Percentiles rank a stretch among this genome's conserved stretches.
Evolutionary conservation across 2,329 filamentous ascomycete genomes (phyloP).

Genomic region (Sporothrix dimorphospora): DNA sequence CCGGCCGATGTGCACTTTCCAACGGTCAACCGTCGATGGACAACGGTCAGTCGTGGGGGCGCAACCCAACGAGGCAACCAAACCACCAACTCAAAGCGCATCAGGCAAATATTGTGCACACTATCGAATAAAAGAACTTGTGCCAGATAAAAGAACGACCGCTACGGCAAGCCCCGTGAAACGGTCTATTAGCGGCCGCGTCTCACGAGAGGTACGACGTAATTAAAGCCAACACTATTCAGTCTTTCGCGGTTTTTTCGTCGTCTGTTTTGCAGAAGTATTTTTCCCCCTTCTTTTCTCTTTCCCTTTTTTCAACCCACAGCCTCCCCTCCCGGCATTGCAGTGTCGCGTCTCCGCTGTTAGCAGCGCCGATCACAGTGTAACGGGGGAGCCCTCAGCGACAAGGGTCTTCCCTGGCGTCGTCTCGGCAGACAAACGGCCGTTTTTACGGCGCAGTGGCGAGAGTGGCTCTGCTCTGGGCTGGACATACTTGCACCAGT

Average conservation of each 20-base stretch:
- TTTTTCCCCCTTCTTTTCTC: too few species aligned
- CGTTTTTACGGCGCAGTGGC: not conserved
- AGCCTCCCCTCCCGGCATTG: not conserved
- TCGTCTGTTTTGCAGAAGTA: too few species aligned
- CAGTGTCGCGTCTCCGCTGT: not conserved
- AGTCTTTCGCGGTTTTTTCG: not conserved
- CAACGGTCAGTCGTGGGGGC: not conserved
- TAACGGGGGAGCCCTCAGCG: not conserved
- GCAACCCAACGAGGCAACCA: too few species aligned
- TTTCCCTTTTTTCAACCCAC: too few species aligned
- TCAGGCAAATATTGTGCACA: not conserved
- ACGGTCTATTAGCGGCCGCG: not conserved
- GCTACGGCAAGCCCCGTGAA: constrained; percentile 10
- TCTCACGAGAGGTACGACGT: not conserved
- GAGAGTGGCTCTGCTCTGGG: too few species aligned
- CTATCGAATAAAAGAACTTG: not conserved
- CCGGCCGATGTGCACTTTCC: not conserved
- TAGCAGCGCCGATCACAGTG: not conserved
- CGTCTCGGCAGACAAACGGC: not conserved
- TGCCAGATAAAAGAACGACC: not conserved
- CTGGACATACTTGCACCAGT: not conserved
- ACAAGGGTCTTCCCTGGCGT: not conserved
- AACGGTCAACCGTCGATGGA: not conserved
- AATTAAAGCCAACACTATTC: not conserved
- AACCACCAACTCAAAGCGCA: too few species aligned